Conservation (phyloP, 108 stramenopile genomes). For the Skeletonema costatum region DNA sequence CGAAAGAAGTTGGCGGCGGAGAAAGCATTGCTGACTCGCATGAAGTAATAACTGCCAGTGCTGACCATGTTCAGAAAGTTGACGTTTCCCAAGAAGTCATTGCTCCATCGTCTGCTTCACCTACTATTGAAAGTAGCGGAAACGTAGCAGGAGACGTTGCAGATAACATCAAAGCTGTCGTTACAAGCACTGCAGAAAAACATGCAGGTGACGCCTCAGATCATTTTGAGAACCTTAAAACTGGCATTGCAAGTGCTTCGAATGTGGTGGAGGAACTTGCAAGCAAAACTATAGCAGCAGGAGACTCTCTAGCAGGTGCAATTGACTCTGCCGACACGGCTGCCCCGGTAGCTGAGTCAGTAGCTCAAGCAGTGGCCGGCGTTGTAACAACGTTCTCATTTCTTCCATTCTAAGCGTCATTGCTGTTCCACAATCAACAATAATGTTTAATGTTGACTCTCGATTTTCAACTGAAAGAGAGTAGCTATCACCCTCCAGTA, state of each 20-base stretch:
- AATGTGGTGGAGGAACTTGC: background rate
- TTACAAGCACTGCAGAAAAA: background rate
- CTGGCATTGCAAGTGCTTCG: background rate
- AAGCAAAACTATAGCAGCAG: background rate
- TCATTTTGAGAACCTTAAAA: background rate
- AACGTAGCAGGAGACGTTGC: background rate
- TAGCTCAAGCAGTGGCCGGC: background rate
- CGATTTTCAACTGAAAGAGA: background rate
- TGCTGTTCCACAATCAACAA: background rate
- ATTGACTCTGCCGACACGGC: background rate
- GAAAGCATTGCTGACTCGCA: background rate
- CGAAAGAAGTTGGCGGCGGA: background rate
- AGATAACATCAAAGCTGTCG: background rate
- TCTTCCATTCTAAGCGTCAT: background rate
- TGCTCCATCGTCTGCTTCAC: background rate
- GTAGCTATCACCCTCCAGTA: too few species aligned
- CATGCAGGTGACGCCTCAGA: background rate
- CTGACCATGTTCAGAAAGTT: background rate
- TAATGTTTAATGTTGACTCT: background rate
- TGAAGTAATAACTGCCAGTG: background rate
- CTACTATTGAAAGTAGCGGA: background rate
- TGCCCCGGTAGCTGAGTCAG: background rate
- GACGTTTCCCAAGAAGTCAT: background rate
- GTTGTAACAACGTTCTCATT: background rate
- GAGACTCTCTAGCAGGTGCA: background rate